Evolutionary conservation across 306 rosid genomes (phyloP).

Genomic region (Amphicarpaea edgeworthii): DNA sequence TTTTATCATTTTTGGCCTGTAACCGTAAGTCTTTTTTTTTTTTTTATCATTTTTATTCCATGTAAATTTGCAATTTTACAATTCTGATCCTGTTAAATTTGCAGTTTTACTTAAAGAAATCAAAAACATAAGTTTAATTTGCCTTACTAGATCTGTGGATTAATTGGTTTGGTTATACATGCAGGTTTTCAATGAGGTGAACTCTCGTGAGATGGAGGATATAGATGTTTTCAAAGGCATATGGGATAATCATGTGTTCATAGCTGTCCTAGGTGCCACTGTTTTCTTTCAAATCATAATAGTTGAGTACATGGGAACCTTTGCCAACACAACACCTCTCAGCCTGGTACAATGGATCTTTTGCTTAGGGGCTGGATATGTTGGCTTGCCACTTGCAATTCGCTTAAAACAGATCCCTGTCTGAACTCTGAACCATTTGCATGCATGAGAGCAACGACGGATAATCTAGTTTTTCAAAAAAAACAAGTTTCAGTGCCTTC

Average conservation of each 20-base stretch:
- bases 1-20: no score
- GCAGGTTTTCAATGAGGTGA: constrained; percentile 91
- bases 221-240: constrained; percentile 81
- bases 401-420: constrained; percentile 74
- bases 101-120: no score
- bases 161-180: constrained; percentile 47
- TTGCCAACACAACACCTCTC: constrained; percentile 89
- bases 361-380: constrained; percentile 65
- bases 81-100: no score
- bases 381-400: constrained; percentile 86
- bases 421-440: no score
- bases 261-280: constrained; percentile 69
- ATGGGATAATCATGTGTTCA: constrained; percentile 76
- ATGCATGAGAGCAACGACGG: not conserved
- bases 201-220: constrained; percentile 95
- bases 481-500: constrained; percentile 30
- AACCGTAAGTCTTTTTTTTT: no score
- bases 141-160: constrained; percentile 1
- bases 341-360: constrained; percentile 73
- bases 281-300: constrained; percentile 82
- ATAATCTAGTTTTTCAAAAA: not conserved
- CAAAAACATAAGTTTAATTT: no score
- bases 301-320: constrained; percentile 82
- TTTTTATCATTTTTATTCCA: no score
- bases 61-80: no score